These are phyloP conservation scores for Gonium pectorale DNA, from an alignment of 139 green algal species.

Conservation along the genomic window DNA sequence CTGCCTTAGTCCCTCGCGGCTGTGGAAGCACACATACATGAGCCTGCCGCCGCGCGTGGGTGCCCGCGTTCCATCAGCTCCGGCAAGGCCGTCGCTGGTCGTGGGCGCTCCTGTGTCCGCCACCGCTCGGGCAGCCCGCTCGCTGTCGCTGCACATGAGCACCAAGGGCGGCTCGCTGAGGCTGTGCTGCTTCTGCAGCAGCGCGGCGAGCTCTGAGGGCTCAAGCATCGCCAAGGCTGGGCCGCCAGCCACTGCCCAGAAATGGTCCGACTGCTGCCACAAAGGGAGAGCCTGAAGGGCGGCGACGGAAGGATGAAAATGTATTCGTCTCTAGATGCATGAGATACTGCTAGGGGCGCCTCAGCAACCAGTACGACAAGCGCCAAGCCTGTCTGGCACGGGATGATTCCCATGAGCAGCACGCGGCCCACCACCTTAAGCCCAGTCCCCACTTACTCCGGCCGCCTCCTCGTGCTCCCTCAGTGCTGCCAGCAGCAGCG, in stretches of 20 bases:
- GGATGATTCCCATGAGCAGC: no score
- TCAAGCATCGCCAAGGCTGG: background rate
- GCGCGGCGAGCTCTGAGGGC: background rate
- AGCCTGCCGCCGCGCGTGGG: background rate
- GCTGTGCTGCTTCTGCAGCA: background rate
- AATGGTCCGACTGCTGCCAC: background rate
- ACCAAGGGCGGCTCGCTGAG: background rate
- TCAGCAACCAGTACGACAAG: no score
- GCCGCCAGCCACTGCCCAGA: conserved; percentile 18
- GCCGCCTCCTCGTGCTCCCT: conserved; percentile 3
- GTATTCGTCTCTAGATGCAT: no score
- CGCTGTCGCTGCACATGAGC: background rate
- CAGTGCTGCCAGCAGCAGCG: conserved; percentile 12
- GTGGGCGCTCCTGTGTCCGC: no score
- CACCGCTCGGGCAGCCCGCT: no score
- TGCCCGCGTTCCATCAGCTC: no score
- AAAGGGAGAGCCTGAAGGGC: background rate
- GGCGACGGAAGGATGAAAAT: no score
- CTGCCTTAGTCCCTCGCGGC: background rate
- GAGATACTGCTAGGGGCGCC: no score
- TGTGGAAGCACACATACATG: background rate
- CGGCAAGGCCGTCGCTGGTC: no score
- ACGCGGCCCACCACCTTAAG: no score
- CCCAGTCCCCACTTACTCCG: no score
- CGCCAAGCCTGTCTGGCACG: no score